Percentiles rank a stretch among this genome's conserved stretches.
phyloP scores from a whole-genome alignment of 768 basidiomycete species.

The Lactifluus pinguis region DNA sequence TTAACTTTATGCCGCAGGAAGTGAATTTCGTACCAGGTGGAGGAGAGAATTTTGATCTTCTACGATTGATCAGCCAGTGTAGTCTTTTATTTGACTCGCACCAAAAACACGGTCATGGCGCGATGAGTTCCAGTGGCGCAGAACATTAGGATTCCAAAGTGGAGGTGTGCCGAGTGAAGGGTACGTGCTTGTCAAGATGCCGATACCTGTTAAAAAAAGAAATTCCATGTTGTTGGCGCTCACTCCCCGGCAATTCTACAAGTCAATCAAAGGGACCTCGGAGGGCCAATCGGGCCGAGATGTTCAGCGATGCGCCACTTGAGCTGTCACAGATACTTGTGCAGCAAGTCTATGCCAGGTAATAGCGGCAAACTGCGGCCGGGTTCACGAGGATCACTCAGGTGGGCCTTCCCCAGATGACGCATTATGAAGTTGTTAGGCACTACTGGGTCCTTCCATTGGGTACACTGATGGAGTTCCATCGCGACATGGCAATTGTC shows the following conservation, averaged over 20 bases:
- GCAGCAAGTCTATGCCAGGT: neutral
- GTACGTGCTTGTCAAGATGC: neutral
- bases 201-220: neutral
- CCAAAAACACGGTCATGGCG: constrained; percentile 14
- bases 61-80: constrained; percentile 14
- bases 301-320: constrained; percentile 3
- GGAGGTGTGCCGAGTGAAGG: neutral
- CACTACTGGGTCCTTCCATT: neutral
- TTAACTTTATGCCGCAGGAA: neutral
- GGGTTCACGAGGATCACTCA: neutral
- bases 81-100: constrained; percentile 4
- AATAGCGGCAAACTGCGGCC: neutral
- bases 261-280: neutral
- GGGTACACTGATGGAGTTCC: neutral
- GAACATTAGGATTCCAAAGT: constrained; percentile 8
- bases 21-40: constrained; percentile 1
- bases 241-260: neutral
- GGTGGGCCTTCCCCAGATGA: neutral
- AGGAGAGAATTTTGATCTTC: constrained; percentile 7
- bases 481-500: neutral
- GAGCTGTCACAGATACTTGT: no score
- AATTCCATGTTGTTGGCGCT: neutral
- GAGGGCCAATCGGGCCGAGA: constrained; percentile 4
- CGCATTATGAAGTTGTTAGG: neutral
- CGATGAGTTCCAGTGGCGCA: constrained; percentile 2